Conservation (phyloP, 129 eudicot genomes). For the Artemisia argyi region DNA sequence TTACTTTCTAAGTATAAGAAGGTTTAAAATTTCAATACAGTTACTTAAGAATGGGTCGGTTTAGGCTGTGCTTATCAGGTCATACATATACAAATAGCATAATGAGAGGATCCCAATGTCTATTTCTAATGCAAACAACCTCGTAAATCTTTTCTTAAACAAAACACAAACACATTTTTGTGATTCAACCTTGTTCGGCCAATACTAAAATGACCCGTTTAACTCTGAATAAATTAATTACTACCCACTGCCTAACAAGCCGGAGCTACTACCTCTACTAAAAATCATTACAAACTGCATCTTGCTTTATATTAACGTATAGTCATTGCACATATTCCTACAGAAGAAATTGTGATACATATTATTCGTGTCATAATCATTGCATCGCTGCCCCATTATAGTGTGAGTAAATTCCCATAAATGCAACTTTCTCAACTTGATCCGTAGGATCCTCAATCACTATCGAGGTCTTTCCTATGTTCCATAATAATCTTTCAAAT, state of each 20-base stretch:
- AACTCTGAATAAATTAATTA: too few species aligned
- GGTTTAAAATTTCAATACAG: neutral
- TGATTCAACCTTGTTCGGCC: too few species aligned
- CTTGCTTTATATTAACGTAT: slow-evolving; percentile 9
- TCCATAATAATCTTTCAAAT: slow-evolving; percentile 9
- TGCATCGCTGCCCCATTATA: neutral
- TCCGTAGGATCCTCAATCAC: slow-evolving; percentile 11
- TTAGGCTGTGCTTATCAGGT: too few species aligned
- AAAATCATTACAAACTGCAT: neutral
- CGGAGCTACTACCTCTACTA: too few species aligned
- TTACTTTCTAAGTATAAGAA: neutral
- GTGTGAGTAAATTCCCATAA: neutral
- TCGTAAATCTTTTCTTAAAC: too few species aligned
- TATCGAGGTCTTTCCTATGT: slow-evolving; percentile 17
- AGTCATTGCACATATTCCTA: neutral
- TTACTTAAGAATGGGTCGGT: too few species aligned
- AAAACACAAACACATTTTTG: too few species aligned
- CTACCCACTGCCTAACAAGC: too few species aligned
- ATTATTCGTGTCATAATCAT: slow-evolving; percentile 1
- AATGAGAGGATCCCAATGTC: too few species aligned
- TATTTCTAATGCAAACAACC: too few species aligned
- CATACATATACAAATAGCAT: too few species aligned
- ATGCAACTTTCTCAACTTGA: slow-evolving; percentile 11
- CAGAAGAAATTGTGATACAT: neutral
- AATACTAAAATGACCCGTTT: too few species aligned